These are phyloP conservation scores for Taiwanofungus camphoratus DNA, from an alignment of 1,284 basidiomycete genomes.

Conservation along the genomic window DNA sequence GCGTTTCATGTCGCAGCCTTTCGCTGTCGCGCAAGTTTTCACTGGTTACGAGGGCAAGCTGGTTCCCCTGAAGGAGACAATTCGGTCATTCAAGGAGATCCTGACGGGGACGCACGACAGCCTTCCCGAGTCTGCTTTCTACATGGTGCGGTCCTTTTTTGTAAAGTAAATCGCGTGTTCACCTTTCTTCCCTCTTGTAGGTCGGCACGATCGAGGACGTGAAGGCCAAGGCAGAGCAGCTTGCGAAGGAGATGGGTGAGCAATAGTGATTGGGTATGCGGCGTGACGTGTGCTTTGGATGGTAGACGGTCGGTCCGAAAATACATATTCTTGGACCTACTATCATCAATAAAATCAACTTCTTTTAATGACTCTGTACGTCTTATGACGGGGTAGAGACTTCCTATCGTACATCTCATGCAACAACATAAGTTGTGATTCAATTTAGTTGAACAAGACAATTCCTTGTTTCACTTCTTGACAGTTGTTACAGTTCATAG, in stretches of 20 bases:
- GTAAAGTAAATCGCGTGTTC: neutral
- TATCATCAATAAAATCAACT: slow-evolving; percentile 21
- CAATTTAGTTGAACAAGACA: too few relatives aligned
- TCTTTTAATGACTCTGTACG: too few relatives aligned
- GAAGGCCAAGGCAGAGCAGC: slow-evolving; percentile 93
- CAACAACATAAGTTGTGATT: too few relatives aligned
- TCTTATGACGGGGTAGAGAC: too few relatives aligned
- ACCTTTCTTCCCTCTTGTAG: slow-evolving; percentile 23
- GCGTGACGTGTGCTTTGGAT: slow-evolving; percentile 10
- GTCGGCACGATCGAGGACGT: slow-evolving; percentile 92
- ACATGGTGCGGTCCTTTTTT: slow-evolving; percentile 53
- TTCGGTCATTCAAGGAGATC: slow-evolving; percentile 95
- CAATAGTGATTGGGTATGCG: too few relatives aligned
- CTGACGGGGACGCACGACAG: slow-evolving; percentile 84
- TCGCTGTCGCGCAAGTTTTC: slow-evolving; percentile 99
- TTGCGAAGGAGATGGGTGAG: slow-evolving; percentile 86
- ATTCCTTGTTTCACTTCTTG: too few relatives aligned
- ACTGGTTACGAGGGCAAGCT: slow-evolving; percentile 98
- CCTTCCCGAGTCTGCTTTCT: slow-evolving; percentile 92
- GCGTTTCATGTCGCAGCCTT: slow-evolving; percentile 99
- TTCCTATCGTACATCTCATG: too few relatives aligned
- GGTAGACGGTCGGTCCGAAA: slow-evolving; percentile 19
- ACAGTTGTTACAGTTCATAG: neutral
- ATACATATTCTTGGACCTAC: slow-evolving; percentile 18
- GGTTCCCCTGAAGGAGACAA: slow-evolving; percentile 88